phyloP scores from a whole-genome alignment of 2,329 filamentous ascomycete genomes.

The Lasiodiplodia citricola region DNA sequence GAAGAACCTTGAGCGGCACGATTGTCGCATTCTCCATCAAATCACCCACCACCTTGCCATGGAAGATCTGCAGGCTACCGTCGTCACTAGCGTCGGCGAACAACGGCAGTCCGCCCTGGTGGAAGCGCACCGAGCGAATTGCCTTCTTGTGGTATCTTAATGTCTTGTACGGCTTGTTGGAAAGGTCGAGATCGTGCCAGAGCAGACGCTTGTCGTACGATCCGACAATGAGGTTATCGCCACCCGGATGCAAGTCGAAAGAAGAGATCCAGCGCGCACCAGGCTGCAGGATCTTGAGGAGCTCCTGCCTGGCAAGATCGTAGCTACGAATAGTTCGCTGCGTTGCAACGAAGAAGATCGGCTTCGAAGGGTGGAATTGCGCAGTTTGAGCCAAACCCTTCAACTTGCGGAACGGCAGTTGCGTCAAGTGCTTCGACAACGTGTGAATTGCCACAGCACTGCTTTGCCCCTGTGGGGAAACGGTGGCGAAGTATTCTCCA shows the following conservation, averaged over 20 bases:
- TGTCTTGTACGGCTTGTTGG: slow-evolving; percentile 90
- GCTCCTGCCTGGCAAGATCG: slow-evolving; percentile 87
- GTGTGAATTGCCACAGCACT: slow-evolving; percentile 93
- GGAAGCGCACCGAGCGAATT: slow-evolving; percentile 87
- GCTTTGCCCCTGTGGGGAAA: slow-evolving; percentile 78
- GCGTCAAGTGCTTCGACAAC: slow-evolving; percentile 90
- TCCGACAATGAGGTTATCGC: slow-evolving; percentile 91
- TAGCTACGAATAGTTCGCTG: slow-evolving; percentile 93
- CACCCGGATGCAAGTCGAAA: slow-evolving; percentile 90
- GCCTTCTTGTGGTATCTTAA: slow-evolving; percentile 93
- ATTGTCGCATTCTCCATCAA: slow-evolving; percentile 96
- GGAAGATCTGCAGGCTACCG: slow-evolving; percentile 93
- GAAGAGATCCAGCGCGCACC: slow-evolving; percentile 94
- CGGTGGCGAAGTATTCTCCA: slow-evolving; percentile 92
- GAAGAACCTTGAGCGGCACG: slow-evolving; percentile 92
- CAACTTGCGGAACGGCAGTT: slow-evolving; percentile 85
- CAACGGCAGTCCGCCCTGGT: slow-evolving; percentile 76
- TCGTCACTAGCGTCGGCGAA: slow-evolving; percentile 97
- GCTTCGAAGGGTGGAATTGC: slow-evolving; percentile 91
- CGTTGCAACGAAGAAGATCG: slow-evolving; percentile 94
- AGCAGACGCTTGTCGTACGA: slow-evolving; percentile 92
- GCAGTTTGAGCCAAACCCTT: slow-evolving; percentile 83
- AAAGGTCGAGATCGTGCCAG: slow-evolving; percentile 97
- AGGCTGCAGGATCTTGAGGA: slow-evolving; percentile 91
- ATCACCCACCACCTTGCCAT: slow-evolving; percentile 92